Percentiles rank a stretch among this genome's conserved stretches.
Conservation (phyloP, 768 basidiomycete species). For the Leccinum subtestaceum region DNA sequence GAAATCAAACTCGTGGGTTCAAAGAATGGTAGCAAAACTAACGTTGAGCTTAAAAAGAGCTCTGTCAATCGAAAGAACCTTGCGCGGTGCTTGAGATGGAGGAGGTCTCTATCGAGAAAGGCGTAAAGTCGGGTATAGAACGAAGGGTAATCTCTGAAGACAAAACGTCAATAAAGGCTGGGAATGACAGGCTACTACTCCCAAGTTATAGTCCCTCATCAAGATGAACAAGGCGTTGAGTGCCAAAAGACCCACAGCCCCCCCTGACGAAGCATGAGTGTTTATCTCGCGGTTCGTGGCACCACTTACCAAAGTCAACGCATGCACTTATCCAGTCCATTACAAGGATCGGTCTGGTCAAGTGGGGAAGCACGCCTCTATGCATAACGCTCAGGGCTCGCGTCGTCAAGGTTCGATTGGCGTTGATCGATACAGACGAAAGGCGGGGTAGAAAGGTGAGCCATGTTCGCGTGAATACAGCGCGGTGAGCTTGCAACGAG, state of each 20-base stretch:
- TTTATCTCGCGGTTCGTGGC: neutral
- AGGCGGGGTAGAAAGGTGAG: conserved; percentile 64
- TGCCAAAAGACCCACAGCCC: conserved; percentile 80
- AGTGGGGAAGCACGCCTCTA: conserved; percentile 75
- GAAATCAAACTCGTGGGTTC: neutral
- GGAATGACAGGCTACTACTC: conserved; percentile 30
- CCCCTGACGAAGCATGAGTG: conserved; percentile 48
- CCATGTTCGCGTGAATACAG: conserved; percentile 83
- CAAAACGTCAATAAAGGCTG: conserved; percentile 2
- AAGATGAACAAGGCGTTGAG: conserved; percentile 89
- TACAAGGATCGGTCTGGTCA: conserved; percentile 73
- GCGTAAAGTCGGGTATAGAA: conserved; percentile 93
- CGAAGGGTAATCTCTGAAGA: conserved; percentile 83
- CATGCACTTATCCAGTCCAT: conserved; percentile 91
- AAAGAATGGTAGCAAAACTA: conserved; percentile 30
- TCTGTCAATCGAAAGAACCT: conserved; percentile 94
- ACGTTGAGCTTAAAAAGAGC: conserved; percentile 91
- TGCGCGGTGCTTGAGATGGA: conserved; percentile 90
- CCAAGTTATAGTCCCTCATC: conserved; percentile 94
- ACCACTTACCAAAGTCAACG: conserved; percentile 68
- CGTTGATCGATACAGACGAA: conserved; percentile 34
- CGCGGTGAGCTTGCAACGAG: conserved; percentile 70
- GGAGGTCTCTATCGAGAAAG: conserved; percentile 81
- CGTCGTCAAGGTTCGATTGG: conserved; percentile 41
- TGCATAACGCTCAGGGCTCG: conserved; percentile 78